Conservation (phyloP, 1,284 basidiomycete species). For the Xerocomus minutiporus region DNA sequence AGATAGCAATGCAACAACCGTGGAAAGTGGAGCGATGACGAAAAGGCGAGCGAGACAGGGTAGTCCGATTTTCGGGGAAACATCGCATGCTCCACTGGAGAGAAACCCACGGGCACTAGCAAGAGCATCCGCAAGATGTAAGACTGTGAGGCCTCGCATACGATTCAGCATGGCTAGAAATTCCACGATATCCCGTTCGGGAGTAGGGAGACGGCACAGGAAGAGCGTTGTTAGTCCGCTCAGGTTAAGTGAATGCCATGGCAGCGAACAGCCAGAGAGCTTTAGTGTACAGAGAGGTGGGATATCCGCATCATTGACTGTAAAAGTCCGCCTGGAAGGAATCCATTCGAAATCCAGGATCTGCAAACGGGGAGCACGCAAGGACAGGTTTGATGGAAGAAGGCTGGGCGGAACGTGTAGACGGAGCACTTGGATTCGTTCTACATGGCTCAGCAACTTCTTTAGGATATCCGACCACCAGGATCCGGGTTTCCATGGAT, state of each 20-base stretch:
- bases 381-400: slow-evolving; percentile 1
- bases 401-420: background rate
- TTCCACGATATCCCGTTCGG: slow-evolving; percentile 3
- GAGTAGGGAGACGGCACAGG: background rate
- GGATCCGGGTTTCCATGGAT: slow-evolving; percentile 8
- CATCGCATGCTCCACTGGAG: too few relatives aligned
- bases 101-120: too few relatives aligned
- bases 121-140: too few relatives aligned
- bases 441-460: background rate
- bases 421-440: background rate
- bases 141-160: slow-evolving; percentile 26
- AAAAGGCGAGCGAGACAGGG: slow-evolving; percentile 8
- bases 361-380: too few relatives aligned
- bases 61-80: background rate
- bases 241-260: too few relatives aligned
- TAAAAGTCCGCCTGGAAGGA: too few relatives aligned
- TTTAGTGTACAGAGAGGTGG: too few relatives aligned
- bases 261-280: too few relatives aligned
- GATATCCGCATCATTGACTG: too few relatives aligned
- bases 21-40: background rate
- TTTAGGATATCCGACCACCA: background rate
- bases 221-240: background rate
- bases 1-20: slow-evolving; percentile 5
- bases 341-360: too few relatives aligned
- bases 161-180: slow-evolving; percentile 21